Evolutionary conservation across 2,329 filamentous ascomycete genomes (phyloP).

Genomic region (Metarhizium guizhouense): DNA sequence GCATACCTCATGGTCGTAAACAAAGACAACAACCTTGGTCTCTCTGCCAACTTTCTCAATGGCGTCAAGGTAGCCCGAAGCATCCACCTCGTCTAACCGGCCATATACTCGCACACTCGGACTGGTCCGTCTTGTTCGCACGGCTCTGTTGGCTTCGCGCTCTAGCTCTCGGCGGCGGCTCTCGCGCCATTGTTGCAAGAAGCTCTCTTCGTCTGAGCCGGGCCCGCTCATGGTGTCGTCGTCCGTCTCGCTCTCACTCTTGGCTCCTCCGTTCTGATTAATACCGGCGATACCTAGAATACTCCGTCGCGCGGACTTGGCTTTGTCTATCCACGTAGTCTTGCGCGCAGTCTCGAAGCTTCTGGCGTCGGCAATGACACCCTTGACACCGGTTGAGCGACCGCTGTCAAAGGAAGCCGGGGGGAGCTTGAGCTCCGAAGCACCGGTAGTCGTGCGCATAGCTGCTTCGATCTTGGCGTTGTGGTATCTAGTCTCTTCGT

Average conservation of each 20-base stretch:
- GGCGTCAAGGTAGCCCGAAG: conserved; percentile 86
- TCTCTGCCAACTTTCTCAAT: conserved; percentile 81
- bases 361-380: conserved; percentile 76
- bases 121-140: conserved; percentile 60
- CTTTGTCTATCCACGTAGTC: conserved; percentile 43
- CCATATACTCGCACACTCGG: conserved; percentile 74
- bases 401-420: conserved; percentile 56
- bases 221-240: conserved; percentile 32
- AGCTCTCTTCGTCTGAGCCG: conserved; percentile 65
- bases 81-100: conserved; percentile 74
- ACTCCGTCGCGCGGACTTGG: conserved; percentile 43
- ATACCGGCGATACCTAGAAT: conserved; percentile 40
- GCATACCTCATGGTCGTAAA: conserved; percentile 78
- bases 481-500: conserved; percentile 47
- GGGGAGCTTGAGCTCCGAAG: conserved; percentile 48
- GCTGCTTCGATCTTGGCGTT: conserved; percentile 50
- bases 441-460: conserved; percentile 54
- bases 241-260: conserved; percentile 38
- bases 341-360: conserved; percentile 62
- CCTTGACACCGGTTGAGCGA: conserved; percentile 73
- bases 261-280: conserved; percentile 10
- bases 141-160: conserved; percentile 43
- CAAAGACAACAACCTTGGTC: conserved; percentile 84
- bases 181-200: conserved; percentile 80
- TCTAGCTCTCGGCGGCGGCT: conserved; percentile 70